Conservation (phyloP, 2,329 filamentous ascomycete genomes). For the Diaporthe caulivora region DNA sequence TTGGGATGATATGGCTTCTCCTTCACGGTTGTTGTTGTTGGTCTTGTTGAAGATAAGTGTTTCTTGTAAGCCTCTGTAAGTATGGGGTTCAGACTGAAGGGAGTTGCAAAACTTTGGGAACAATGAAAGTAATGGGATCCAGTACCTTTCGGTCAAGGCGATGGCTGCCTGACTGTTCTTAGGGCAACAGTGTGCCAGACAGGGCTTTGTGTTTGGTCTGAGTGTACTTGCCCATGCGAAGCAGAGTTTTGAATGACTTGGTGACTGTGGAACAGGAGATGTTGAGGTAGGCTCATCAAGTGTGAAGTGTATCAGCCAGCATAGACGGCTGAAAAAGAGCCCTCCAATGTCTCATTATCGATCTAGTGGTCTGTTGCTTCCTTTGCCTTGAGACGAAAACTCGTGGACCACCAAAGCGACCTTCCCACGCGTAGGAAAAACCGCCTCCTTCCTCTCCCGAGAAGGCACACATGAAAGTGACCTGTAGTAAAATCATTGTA, state of each 20-base stretch:
- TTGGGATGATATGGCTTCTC: neutral
- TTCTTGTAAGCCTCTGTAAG: neutral
- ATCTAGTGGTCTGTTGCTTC: neutral
- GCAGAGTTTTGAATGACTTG: neutral
- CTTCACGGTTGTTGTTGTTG: neutral
- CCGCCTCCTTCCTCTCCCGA: neutral
- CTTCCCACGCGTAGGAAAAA: neutral
- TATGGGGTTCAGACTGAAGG: neutral
- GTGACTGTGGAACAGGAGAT: neutral
- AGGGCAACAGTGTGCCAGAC: neutral
- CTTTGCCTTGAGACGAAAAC: neutral
- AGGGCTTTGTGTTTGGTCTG: neutral
- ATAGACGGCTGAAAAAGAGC: neutral
- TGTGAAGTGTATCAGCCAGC: neutral
- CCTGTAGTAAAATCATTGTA: neutral
- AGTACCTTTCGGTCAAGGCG: neutral
- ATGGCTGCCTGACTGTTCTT: neutral
- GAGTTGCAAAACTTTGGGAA: neutral
- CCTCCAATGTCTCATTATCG: neutral
- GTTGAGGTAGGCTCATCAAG: neutral
- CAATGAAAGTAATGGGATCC: neutral
- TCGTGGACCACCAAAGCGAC: neutral
- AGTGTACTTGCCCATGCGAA: neutral
- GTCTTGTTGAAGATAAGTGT: neutral
- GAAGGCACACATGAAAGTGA: too few species aligned